A percentile compares a stretch with the other conserved stretches of the same genome.
phyloP scores from a whole-genome alignment of 2,329 filamentous ascomycete genomes.

The Cladophialophora immunda region DNA sequence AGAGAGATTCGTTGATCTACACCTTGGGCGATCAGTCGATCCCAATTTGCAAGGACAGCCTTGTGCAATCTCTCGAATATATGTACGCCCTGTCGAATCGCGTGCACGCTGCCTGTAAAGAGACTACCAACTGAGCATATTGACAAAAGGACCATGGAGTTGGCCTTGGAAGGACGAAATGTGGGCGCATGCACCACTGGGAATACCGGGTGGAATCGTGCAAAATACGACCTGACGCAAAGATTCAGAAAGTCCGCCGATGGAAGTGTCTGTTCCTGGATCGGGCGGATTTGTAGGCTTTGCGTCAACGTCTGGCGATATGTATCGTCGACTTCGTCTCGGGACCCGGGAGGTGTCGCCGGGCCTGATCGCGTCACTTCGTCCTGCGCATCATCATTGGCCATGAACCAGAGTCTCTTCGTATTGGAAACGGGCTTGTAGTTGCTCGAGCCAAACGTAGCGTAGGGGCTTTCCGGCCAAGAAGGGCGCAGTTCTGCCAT shows the following conservation, averaged over 20 bases:
- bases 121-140: conserved; percentile 51
- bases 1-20: conserved; percentile 40
- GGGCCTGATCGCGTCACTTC: conserved; percentile 30
- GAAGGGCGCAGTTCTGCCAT: conserved; percentile 34
- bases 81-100: conserved; percentile 42
- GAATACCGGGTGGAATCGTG: conserved; percentile 36
- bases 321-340: conserved; percentile 37
- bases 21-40: conserved; percentile 39
- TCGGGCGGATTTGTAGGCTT: conserved; percentile 34
- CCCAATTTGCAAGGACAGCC: conserved; percentile 45
- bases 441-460: conserved; percentile 15
- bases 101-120: conserved; percentile 46
- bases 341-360: conserved; percentile 32
- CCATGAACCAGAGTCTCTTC: conserved; percentile 35
- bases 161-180: conserved; percentile 37
- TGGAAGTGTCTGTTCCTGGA: conserved; percentile 34
- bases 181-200: conserved; percentile 39
- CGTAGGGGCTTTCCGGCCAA: conserved; percentile 32
- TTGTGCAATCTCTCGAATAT: conserved; percentile 47
- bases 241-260: conserved; percentile 39
- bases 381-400: conserved; percentile 25
- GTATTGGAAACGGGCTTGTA: conserved; percentile 28
- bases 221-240: conserved; percentile 38
- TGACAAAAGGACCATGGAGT: conserved; percentile 47
- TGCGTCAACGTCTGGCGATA: conserved; percentile 38